Evolutionary conservation across 176 grass and related monocot species (phyloP).

Genomic region (maize (Zea mays)): Zm-B73-REFERENCE-NAM-5.0 NC_050103.1:104484001-104484500

Average conservation of each 20-base stretch:
- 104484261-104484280: not conserved
- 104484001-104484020: constrained; percentile 1
- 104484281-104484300: not conserved
- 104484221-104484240: no score
- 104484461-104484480: not conserved
- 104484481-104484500: no score
- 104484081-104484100: not conserved
- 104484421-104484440: not conserved
- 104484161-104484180: no score
- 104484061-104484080: no score
- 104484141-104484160: not conserved
- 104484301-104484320: not conserved
- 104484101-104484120: constrained; percentile 7
- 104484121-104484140: not conserved
- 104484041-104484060: not conserved
- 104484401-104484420: not conserved
- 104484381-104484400: not conserved
- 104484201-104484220: no score
- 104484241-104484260: not conserved
- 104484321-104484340: not conserved
- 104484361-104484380: not conserved
- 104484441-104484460: not conserved
- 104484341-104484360: not conserved
- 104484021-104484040: constrained; percentile 38
- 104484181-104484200: no score